Evolutionary conservation across 202 grass and related monocot species (phyloP), one percentile per base, ranked within the genome.

Genomic region (Elaeis oleifera): DNA sequence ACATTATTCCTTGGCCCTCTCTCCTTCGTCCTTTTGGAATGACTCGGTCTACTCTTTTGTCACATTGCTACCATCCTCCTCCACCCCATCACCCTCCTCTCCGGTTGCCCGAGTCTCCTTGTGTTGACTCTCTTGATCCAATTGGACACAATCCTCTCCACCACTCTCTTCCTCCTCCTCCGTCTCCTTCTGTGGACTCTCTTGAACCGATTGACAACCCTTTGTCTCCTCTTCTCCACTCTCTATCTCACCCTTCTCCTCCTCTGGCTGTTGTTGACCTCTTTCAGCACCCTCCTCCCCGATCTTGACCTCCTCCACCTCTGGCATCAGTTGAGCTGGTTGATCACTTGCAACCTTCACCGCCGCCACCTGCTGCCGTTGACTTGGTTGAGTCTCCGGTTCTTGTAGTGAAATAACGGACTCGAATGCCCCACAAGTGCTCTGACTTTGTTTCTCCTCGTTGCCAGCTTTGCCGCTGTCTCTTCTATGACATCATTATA

Each of bases 351-450:
- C 8, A 23, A 18, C 22, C 21, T 28, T 24, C 7, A 1, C 25
- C 6, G 39, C 18, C 19, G 16, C 17, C 23, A 14, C 7, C 24
- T 54, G 7, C 1, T 67, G 8, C 9, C 27, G 16, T 23, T 27
- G 68, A 23, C 14, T 24, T 6, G 8, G n/a, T 59, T 50, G 16
- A 16, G 32, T 14, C 55, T 28, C 56, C 23, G 56, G 23, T 22
- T 60, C 22, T 17, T 51, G 68, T 18, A 59, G 9, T 6, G 56
- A 71, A 20, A 29, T 29, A 16, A 51, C 56, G 16, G 21, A 28
- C 56, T 51, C 68, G 16, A 71, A 52, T 21, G 48, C 68, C 21
- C 39, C 14, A 39, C 32, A 1, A 70, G 31, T 5, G 56, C 68
- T 51, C 19, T 52, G 6, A 71, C 68, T 52, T 51, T 51, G 68